phyloP scores from a whole-genome alignment of 306 rosid genomes.

The Castanopsis chinensis region DNA sequence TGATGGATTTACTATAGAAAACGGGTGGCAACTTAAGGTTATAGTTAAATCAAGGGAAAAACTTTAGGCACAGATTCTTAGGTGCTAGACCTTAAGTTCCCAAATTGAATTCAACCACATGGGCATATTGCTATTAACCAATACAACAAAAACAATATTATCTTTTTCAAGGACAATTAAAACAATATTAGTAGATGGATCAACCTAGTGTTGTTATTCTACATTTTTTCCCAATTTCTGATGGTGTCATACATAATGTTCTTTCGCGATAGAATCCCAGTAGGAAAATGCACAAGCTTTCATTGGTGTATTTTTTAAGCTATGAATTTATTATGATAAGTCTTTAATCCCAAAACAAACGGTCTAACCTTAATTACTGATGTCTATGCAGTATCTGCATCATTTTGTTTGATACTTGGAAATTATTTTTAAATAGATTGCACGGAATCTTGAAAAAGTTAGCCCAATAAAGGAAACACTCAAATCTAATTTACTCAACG shows the following conservation, averaged over 20 bases:
- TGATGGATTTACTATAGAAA: neutral
- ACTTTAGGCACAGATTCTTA: neutral
- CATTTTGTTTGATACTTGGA: conserved; percentile 33
- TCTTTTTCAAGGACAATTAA: too few relatives aligned
- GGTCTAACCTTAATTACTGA: neutral
- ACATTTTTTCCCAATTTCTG: too few relatives aligned
- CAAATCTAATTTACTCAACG: conserved; percentile 67
- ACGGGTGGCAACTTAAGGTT: neutral
- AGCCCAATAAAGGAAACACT: conserved; percentile 73
- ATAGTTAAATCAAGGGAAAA: neutral
- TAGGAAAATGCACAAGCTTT: neutral
- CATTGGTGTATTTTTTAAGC: neutral
- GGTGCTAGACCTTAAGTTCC: too few relatives aligned
- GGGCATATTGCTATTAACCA: too few relatives aligned
- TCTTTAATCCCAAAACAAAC: neutral
- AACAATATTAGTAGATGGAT: too few relatives aligned
- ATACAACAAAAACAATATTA: too few relatives aligned
- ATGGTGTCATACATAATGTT: too few relatives aligned
- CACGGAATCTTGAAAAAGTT: conserved; percentile 86
- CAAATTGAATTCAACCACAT: too few relatives aligned
- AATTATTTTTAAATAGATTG: conserved; percentile 65
- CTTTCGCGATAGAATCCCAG: neutral
- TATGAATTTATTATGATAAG: neutral
- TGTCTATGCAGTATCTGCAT: conserved; percentile 11
- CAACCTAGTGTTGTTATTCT: too few relatives aligned